Evolutionary conservation across 768 basidiomycete species (phyloP), one percentile per base, ranked within the genome.

Genomic region (Infundibulicybe gibba): DNA sequence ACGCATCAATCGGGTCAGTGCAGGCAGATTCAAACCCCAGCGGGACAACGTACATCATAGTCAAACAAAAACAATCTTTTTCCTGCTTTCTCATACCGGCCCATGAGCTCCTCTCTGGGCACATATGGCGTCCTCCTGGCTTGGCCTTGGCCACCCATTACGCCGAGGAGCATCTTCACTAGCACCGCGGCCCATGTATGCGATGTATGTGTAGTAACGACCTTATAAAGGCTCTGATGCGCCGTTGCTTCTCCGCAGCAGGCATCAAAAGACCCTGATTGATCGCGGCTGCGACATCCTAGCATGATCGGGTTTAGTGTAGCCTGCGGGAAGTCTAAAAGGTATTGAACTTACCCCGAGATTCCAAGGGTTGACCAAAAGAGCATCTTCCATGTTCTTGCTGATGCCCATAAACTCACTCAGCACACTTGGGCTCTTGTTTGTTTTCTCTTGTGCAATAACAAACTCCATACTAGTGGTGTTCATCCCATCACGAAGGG

Each of bases 381-480:
- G 70, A 16, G 95, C 90, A 21, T 93, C 82, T 42, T 76, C 74
- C 90, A 98, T 94, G 51, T 90, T 85, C 58, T 89, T 85, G 44
- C 90, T 89, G 57, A 97, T 97, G 9, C 95, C 95, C 89, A 97
- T 97, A 61, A 98, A 98, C 69, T 99, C 95, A 59, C 90, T 93
- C 45, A 99, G 71, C 50, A 97, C 87, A 43, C 94, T 81, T 0
- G 95, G 94, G 32, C 81, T 85, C 66, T 81, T 83, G 61, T 87
- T 85, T 43, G 90, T 87, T 56, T 74, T 76, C 55, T 88, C 81
- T 67, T 99, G 95, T 31, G 94, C 93, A 51, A 98, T 88, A 21
- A 95, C 88, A 64, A 94, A 97, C 66, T 98, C 95, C 93, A 97
- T 95, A 43, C 85, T 87, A 0, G 94, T 97, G 12, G 95, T 97